These are phyloP conservation scores for Diaporthe batatas DNA, from an alignment of 2,329 filamentous ascomycete species.

Conservation along the genomic window DNA sequence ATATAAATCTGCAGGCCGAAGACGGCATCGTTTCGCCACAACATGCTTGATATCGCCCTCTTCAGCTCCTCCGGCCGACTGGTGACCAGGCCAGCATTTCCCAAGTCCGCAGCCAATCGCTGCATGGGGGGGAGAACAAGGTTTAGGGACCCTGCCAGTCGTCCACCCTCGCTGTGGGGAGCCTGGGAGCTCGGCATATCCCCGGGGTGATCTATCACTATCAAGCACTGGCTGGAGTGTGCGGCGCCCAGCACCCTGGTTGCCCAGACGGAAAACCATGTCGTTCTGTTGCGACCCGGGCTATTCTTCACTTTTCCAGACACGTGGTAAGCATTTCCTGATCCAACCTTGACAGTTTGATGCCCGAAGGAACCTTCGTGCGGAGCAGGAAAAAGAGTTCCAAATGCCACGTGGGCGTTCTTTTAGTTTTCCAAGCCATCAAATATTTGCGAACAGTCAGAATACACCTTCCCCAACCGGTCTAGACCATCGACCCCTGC, in stretches of 20 bases:
- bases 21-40: background rate
- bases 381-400: background rate
- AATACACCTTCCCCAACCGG: constrained; percentile 11
- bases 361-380: background rate
- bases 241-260: background rate
- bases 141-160: constrained; percentile 14
- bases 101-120: background rate
- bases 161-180: background rate
- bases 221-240: background rate
- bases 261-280: background rate
- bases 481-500: constrained; percentile 22
- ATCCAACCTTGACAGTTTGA: background rate
- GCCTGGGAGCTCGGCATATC: constrained; percentile 16
- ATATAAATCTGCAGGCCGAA: background rate
- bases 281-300: constrained; percentile 10
- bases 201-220: constrained; percentile 16
- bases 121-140: background rate
- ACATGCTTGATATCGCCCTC: background rate
- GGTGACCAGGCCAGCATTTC: background rate
- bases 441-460: constrained; percentile 4
- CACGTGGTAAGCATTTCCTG: background rate
- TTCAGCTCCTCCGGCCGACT: background rate
- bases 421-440: background rate
- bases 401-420: constrained; percentile 24
- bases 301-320: background rate